Evolutionary conservation across 2,329 filamentous ascomycete species (phyloP).

Genomic region (Sporothrix protearum): DNA sequence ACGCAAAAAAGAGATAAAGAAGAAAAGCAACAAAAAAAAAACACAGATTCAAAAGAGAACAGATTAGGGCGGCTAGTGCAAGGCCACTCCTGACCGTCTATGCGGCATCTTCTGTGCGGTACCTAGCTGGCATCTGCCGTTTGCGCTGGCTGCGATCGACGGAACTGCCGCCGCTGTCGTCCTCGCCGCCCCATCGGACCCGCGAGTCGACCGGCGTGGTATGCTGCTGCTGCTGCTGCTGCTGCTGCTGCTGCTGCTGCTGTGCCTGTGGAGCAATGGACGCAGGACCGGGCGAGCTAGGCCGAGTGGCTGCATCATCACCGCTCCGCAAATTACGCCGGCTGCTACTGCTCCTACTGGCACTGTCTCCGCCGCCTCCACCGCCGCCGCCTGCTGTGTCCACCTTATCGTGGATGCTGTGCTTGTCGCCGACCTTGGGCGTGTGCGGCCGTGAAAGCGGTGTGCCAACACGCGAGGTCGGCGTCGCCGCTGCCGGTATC

Average conservation of each 20-base stretch:
- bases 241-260: neutral
- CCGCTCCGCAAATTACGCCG: constrained; percentile 2
- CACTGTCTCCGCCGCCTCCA: neutral
- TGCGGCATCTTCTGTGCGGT: constrained; percentile 12
- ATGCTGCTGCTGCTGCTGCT: neutral
- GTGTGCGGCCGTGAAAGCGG: constrained; percentile 13
- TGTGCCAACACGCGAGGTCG: neutral
- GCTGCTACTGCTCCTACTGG: neutral
- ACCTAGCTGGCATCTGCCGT: constrained; percentile 27
- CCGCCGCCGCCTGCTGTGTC: neutral
- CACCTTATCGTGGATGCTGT: neutral
- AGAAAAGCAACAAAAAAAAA: neutral
- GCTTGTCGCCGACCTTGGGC: neutral
- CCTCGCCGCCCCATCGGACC: neutral
- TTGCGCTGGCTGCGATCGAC: constrained; percentile 25
- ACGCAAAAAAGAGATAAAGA: neutral
- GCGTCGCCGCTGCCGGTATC: neutral
- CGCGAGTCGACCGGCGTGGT: neutral
- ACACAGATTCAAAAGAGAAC: neutral
- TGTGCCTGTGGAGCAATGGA: no score
- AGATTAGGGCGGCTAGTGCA: neutral
- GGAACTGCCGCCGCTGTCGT: constrained; percentile 16
- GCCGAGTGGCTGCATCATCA: neutral
- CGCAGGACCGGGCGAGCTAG: neutral
- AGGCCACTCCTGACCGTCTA: neutral